Conservation (phyloP, 2,329 filamentous ascomycete species). For the Leptographium procerum region DNA sequence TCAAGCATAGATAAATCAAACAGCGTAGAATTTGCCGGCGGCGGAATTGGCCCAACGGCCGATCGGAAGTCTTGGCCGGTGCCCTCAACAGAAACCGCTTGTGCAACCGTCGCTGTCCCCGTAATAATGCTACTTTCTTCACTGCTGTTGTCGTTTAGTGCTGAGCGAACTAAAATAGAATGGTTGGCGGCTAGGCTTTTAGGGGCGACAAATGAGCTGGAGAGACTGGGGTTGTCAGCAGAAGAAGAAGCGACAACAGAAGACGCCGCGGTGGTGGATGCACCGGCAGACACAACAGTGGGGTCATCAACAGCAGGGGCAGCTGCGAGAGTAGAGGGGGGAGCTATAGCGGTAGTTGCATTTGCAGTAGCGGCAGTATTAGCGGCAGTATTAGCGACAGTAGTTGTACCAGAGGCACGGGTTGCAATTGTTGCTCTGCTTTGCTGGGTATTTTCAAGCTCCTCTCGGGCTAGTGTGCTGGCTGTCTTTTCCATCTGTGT, state of each 20-base stretch:
- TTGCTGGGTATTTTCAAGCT: conserved; percentile 1
- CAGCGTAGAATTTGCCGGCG: not conserved
- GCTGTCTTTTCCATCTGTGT: conserved; percentile 45
- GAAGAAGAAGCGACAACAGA: no score
- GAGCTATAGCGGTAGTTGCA: no score
- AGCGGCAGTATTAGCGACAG: not conserved
- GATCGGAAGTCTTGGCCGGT: not conserved
- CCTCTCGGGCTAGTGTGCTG: conserved; percentile 23
- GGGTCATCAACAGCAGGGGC: not conserved
- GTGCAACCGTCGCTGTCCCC: not conserved
- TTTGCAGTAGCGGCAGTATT: not conserved
- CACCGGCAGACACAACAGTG: not conserved
- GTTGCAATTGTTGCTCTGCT: not conserved
- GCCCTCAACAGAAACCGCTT: not conserved
- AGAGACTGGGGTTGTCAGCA: no score
- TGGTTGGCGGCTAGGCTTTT: no score
- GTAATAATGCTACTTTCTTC: not conserved
- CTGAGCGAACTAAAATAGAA: no score
- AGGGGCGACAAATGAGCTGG: no score
- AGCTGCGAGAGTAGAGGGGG: no score
- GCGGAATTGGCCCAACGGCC: not conserved
- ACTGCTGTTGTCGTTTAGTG: not conserved
- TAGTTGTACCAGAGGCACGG: no score
- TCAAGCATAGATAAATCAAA: conserved; percentile 17
- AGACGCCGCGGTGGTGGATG: no score